Evolutionary conservation across 129 eudicot genomes (phyloP).

Genomic region (Lactuca sativa): DNA sequence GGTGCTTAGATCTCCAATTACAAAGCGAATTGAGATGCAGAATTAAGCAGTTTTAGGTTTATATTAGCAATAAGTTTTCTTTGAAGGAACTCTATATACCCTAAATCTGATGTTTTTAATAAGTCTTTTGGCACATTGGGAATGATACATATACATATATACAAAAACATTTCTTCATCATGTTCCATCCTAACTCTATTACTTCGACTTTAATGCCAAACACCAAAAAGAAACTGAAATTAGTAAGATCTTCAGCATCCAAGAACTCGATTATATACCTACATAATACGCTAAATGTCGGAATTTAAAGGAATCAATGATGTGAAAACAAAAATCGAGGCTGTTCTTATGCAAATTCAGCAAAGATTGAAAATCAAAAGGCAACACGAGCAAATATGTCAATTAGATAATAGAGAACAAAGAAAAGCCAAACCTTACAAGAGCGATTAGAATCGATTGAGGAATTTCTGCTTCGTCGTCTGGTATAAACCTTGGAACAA

Average conservation of each 20-base stretch:
- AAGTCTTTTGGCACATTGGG: no score
- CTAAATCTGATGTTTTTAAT: no score
- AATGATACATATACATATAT: no score
- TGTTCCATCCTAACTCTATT: no score
- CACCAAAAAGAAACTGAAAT: neutral
- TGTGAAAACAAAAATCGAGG: neutral
- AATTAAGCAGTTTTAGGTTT: neutral
- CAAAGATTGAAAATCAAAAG: neutral
- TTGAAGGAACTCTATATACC: no score
- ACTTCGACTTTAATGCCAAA: neutral
- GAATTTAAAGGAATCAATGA: neutral
- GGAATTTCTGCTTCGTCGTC: neutral
- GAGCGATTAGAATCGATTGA: constrained; percentile 1
- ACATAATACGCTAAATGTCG: neutral
- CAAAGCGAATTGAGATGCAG: no score
- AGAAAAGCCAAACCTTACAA: constrained; percentile 15
- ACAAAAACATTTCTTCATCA: no score
- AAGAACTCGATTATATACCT: neutral
- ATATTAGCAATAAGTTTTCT: no score
- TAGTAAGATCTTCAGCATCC: neutral
- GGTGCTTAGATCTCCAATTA: no score
- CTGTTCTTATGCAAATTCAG: neutral
- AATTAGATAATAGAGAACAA: neutral
- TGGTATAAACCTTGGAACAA: constrained; percentile 3
- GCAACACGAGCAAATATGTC: neutral